These are phyloP conservation scores for Sporobolomyces roseus DNA, from an alignment of 768 basidiomycete genomes.

Conservation along the genomic window DNA sequence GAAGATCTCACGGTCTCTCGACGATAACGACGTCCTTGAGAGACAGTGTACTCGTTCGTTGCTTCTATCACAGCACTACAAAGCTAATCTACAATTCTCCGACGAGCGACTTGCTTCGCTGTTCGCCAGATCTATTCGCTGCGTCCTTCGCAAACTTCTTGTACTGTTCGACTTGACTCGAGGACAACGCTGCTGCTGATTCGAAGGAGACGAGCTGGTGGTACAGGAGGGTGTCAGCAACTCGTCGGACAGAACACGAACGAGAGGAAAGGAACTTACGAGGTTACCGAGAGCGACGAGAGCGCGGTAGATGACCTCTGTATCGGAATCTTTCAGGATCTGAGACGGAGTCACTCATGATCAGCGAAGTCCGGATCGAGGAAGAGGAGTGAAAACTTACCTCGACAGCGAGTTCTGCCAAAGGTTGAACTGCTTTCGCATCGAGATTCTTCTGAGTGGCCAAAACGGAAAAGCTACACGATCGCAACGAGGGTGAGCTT, in stretches of 20 bases:
- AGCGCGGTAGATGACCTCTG: constrained; percentile 48
- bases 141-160: constrained; percentile 31
- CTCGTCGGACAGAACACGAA: too few relatives aligned
- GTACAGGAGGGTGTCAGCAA: too few relatives aligned
- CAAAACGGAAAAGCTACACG: constrained; percentile 44
- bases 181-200: constrained; percentile 24
- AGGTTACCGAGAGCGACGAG: constrained; percentile 49
- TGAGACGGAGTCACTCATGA: background rate
- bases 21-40: too few relatives aligned
- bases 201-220: constrained; percentile 29
- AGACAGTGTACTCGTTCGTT: background rate
- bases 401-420: constrained; percentile 43
- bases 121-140: constrained; percentile 21
- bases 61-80: too few relatives aligned
- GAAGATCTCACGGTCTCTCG: too few relatives aligned
- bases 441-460: constrained; percentile 41
- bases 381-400: constrained; percentile 16
- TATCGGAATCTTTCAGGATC: constrained; percentile 42
- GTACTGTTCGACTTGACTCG: constrained; percentile 18
- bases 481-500: background rate
- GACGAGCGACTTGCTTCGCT: constrained; percentile 23
- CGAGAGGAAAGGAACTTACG: constrained; percentile 36
- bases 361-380: background rate
- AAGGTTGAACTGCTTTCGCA: constrained; percentile 26
- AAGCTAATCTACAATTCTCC: too few relatives aligned